Base-by-base conservation (phyloP, 2,329 filamentous ascomycete species). In the Arthrobotrys pseudoclavata region DNA sequence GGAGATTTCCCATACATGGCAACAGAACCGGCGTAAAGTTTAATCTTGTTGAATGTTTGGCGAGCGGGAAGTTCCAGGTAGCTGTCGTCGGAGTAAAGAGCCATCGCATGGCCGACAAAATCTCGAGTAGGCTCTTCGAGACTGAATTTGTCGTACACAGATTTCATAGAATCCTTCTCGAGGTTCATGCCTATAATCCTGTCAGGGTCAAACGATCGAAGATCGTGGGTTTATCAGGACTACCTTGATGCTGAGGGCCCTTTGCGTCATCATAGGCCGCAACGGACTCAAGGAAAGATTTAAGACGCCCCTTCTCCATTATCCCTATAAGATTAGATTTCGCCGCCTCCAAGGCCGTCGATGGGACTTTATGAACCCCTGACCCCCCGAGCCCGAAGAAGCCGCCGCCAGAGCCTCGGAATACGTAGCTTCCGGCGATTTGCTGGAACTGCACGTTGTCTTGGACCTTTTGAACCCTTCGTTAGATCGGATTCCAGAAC, bases 81-180 rank as follows among this genome's bases (percentile, higher is more conserved):
- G 77, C 91, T 90, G 84, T 98, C 95, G 75, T 92, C 94, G 70
- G 92, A 90, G 86, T 94, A 98, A 61, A 99, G 90, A 76, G 96
- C 96, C 96, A 99, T 99, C 82, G 95, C 93, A 85, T 99, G 96
- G 80, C 96, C 96, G 82, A 98, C 92, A 84, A 99, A 99, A 85
- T 99, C 96, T 82, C 92, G 91, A 81, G 96, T 99, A 75, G 89
- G 88, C 22, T 91, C 83, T 86, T 99, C 96, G 79, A 99, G 91
- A 74, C 94, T 92, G 82, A 97, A 99, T 85, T 98, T 97, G 86
- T 98, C 94, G 83, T 96, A 99, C 42, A 99, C 92, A n/a, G 97
- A 95, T 88, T 93, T 96, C 94, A 98, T 97, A 76, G 92, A 95
- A 86, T 88, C 91, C 77, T 85, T 88, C 82, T 87, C 87, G 79